Conservation (phyloP, 2,329 filamentous ascomycete species). For the Cytospora leucostoma region DNA sequence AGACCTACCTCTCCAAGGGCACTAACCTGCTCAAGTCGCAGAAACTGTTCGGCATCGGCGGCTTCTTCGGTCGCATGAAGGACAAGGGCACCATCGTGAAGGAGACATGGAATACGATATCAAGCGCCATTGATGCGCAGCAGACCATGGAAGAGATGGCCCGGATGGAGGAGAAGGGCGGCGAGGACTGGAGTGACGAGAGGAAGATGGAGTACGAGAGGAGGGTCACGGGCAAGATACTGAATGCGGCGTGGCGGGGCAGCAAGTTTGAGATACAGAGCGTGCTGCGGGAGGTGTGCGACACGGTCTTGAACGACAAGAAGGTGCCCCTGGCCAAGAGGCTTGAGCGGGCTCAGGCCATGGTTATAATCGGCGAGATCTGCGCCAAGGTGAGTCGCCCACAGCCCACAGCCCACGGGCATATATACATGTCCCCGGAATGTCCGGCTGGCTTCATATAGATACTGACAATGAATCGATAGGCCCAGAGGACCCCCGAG, state of each 20-base stretch:
- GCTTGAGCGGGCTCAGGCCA: slow-evolving; percentile 84
- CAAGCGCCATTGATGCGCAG: slow-evolving; percentile 93
- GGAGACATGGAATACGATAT: slow-evolving; percentile 98
- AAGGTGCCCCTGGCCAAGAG: slow-evolving; percentile 81
- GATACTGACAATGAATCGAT: slow-evolving; percentile 28
- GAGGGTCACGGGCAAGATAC: slow-evolving; percentile 94
- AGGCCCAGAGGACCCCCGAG: slow-evolving; percentile 88
- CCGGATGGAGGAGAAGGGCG: slow-evolving; percentile 88
- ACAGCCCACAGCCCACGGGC: not conserved
- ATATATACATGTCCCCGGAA: not conserved
- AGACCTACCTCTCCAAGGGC: slow-evolving; percentile 86
- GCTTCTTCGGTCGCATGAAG: slow-evolving; percentile 91
- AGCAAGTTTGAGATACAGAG: slow-evolving; percentile 98
- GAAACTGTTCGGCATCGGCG: slow-evolving; percentile 93
- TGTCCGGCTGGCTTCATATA: not conserved
- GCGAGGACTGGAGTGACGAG: slow-evolving; percentile 98
- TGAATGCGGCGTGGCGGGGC: slow-evolving; percentile 93
- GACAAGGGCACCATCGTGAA: slow-evolving; percentile 97
- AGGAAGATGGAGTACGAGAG: slow-evolving; percentile 94
- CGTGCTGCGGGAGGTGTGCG: slow-evolving; percentile 91
- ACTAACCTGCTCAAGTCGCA: slow-evolving; percentile 88
- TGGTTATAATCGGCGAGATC: slow-evolving; percentile 86
- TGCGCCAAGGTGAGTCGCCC: slow-evolving; percentile 71
- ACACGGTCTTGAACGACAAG: slow-evolving; percentile 77
- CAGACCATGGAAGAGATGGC: slow-evolving; percentile 99